Base-by-base conservation (phyloP, 768 basidiomycete species). In the Leccinum ochraceum region DNA sequence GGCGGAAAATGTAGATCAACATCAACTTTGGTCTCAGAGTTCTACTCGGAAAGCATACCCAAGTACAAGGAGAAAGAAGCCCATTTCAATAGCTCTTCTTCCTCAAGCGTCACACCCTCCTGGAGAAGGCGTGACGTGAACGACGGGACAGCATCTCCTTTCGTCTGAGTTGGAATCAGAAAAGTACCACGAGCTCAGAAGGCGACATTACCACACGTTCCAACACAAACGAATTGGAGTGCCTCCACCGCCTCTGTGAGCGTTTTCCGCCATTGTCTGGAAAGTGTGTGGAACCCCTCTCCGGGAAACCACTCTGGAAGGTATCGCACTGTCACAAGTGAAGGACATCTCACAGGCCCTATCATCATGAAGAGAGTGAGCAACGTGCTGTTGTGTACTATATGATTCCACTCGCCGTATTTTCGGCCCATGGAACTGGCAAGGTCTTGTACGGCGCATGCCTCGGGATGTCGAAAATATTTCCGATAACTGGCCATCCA, bases 381-480 rank as follows among this genome's bases (percentile, higher is more conserved):
- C 17, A 6, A 53, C 1, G 17, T 3, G 6, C 46, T 22, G n/a
- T 46, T 9, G 9, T 8, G 5, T 20, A 39, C 24, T 60, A 55
- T n/a, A 16, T 20, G 10, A 32, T 17, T 5, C 32, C 42, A 69
- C 76, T 60, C 66, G 80, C 86, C 86, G 62, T 79, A 86, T 68
- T 71, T 71, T 62, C 81, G 74, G 39, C 37, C 34, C 61, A 48
- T 14, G n/a, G 46, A n/a, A 66, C 22, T 24, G 22, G n/a, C n/a
- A n/a, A 83, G 0, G 80, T 81, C 17, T 81, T 58, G 81, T 83
- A 85, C 59, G 81, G 79, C 51, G 76, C 72, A 42, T 77, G 73
- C 14, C 72, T 71, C 28, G 84, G 84, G 77, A 86, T 79, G 60
- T 86, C 83, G n/a, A 84, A 67, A 7, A 83, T 65, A 62, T 85